These are phyloP conservation scores for Neonectria ditissima DNA, from an alignment of 2,329 filamentous ascomycete genomes.

Conservation along the genomic window DNA sequence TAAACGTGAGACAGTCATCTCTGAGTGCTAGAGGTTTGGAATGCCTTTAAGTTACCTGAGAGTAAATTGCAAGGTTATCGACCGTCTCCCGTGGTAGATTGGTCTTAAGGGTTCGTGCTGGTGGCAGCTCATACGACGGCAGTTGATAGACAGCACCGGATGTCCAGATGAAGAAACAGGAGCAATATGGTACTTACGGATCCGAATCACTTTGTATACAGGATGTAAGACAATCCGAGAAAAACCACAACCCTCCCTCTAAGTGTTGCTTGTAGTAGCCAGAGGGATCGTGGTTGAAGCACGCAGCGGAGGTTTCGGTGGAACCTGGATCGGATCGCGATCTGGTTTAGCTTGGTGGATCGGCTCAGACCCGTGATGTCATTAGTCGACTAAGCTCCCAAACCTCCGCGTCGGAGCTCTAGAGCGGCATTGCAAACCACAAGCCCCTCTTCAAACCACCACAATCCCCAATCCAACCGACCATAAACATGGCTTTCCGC, in stretches of 20 bases:
- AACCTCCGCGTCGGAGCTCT: slow-evolving; percentile 12
- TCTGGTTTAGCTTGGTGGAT: slow-evolving; percentile 23
- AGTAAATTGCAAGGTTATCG: not conserved
- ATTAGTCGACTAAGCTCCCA: slow-evolving; percentile 27
- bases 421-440: slow-evolving; percentile 27
- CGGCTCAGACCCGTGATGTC: slow-evolving; percentile 38
- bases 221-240: not conserved
- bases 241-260: too few relatives aligned
- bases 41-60: not conserved
- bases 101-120: not conserved
- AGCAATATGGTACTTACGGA: not conserved
- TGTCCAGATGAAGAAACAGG: not conserved
- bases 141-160: too few relatives aligned
- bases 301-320: not conserved
- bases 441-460: slow-evolving; percentile 18
- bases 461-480: slow-evolving; percentile 14
- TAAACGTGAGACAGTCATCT: not conserved
- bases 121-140: too few relatives aligned
- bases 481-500: slow-evolving; percentile 52
- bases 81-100: not conserved
- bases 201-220: not conserved
- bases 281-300: not conserved
- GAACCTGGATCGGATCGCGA: slow-evolving; percentile 12
- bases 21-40: not conserved
- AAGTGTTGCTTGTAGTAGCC: too few relatives aligned